phyloP scores from a whole-genome alignment of 169 alveolate species.

The Babesia sp. region DNA sequence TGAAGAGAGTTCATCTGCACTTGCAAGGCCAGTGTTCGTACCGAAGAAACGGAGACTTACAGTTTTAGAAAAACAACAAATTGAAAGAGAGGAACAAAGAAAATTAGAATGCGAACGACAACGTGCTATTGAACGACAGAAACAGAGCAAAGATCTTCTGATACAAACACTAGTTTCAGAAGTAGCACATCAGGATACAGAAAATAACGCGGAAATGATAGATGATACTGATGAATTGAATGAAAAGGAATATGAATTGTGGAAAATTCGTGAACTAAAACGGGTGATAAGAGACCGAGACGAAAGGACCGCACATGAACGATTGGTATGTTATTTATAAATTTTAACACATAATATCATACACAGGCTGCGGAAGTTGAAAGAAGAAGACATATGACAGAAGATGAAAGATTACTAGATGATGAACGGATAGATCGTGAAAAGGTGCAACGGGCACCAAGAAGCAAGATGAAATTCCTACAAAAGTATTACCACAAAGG shows the following conservation, averaged over 20 bases:
- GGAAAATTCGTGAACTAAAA: slow-evolving; percentile 79
- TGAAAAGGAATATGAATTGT: slow-evolving; percentile 73
- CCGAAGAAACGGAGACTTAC: slow-evolving; percentile 48
- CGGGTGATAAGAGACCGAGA: slow-evolving; percentile 75
- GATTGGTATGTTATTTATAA: slow-evolving; percentile 34
- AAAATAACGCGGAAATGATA: slow-evolving; percentile 10
- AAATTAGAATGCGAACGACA: slow-evolving; percentile 37
- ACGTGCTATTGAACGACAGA: slow-evolving; percentile 50
- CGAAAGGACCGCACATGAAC: slow-evolving; percentile 66
- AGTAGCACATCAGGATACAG: slow-evolving; percentile 42
- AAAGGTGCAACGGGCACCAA: slow-evolving; percentile 62
- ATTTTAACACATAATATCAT: slow-evolving; percentile 6
- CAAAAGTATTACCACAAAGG: slow-evolving; percentile 88
- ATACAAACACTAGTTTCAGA: slow-evolving; percentile 36
- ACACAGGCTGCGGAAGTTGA: slow-evolving; percentile 74
- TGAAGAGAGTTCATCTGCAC: not conserved
- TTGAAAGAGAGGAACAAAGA: slow-evolving; percentile 38
- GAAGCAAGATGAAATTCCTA: slow-evolving; percentile 75
- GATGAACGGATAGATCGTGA: slow-evolving; percentile 64
- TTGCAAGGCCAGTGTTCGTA: slow-evolving; percentile 52
- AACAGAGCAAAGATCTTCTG: slow-evolving; percentile 57
- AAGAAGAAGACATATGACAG: slow-evolving; percentile 74
- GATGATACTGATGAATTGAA: slow-evolving; percentile 62
- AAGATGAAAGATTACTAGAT: slow-evolving; percentile 70
- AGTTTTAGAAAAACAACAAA: slow-evolving; percentile 32